These are phyloP conservation scores for Lumnitzera littorea DNA, from an alignment of 345 rosid species.

Conservation along the genomic window DNA sequence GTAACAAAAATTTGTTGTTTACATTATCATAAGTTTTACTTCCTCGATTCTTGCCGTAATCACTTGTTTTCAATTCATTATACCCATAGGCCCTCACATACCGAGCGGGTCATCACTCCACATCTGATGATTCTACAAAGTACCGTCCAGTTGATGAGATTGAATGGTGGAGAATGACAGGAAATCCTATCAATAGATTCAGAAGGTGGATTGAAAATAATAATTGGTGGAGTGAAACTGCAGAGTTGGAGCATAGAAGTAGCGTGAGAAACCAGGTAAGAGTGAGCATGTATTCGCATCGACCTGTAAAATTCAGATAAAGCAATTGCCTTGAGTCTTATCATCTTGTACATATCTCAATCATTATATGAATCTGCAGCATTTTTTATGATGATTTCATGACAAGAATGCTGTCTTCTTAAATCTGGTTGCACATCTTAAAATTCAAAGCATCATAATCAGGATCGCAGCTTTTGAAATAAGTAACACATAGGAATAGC, in stretches of 20 bases:
- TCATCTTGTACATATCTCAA: too few relatives aligned
- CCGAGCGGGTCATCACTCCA: constrained; percentile 84
- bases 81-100: constrained; percentile 68
- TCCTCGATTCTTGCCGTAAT: too few relatives aligned
- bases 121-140: constrained; percentile 92
- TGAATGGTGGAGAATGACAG: constrained; percentile 51
- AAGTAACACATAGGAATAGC: too few relatives aligned
- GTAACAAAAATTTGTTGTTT: constrained; percentile 18
- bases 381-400: neutral
- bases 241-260: constrained; percentile 55
- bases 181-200: constrained; percentile 61
- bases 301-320: too few relatives aligned
- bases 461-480: too few relatives aligned
- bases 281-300: neutral
- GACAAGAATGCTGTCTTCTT: neutral
- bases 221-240: constrained; percentile 74
- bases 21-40: neutral
- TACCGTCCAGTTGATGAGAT: constrained; percentile 73
- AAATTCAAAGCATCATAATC: too few relatives aligned
- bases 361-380: neutral
- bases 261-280: constrained; percentile 63
- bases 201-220: constrained; percentile 61
- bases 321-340: too few relatives aligned
- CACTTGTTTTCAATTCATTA: neutral
- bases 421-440: neutral